Base-by-base conservation (phyloP, 2,329 filamentous ascomycete species). In the Aspergillus novoparasiticus region DNA sequence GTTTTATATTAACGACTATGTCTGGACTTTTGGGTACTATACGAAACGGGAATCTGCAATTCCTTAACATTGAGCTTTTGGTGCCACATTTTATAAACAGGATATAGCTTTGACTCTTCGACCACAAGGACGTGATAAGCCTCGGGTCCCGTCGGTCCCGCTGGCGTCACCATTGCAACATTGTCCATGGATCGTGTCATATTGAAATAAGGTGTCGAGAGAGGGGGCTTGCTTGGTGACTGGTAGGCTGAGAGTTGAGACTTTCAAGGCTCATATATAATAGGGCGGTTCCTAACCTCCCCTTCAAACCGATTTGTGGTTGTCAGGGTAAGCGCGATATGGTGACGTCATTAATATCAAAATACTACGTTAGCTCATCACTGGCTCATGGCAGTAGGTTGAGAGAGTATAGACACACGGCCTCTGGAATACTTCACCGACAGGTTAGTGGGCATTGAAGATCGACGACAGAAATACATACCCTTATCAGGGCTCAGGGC, bases 151-250 rank as follows among this genome's bases (percentile, higher is more conserved):
- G 48, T 48, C 12, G 51, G 28, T 53, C 43, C 60, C 57, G 53
- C 30, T 57, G 57, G 60, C 63, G 63, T 64, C 63, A 64, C 60
- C 63, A 64, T 57, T 64, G 23, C 51, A 57, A 58, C 61, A 58
- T 39, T 16, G 19, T 16, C 53, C 8, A 21, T 54, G 60, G 56
- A 48, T 58, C 54, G 53, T 60, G 60, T 53, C 60, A 62, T 55
- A n/a, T 28, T 36, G 34, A 36, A 23, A 32, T 14, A 16, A 45
- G 48, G 32, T 32, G 16, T 59, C 34, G 12, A 14, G 30, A 21
- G 58, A 59, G 48, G 48, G 32, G 51, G n/a, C 3, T 36, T 39
- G 2, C 5, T 14, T 8, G 1, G 1, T 55, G 30, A 55, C n/a
- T 55, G 34, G n/a, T 16, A 8, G n/a, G 16, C n/a, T 23, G 32